These are phyloP conservation scores for Cryptococcus sp. DNA, from an alignment of 1,284 basidiomycete genomes.

Conservation along the genomic window DNA sequence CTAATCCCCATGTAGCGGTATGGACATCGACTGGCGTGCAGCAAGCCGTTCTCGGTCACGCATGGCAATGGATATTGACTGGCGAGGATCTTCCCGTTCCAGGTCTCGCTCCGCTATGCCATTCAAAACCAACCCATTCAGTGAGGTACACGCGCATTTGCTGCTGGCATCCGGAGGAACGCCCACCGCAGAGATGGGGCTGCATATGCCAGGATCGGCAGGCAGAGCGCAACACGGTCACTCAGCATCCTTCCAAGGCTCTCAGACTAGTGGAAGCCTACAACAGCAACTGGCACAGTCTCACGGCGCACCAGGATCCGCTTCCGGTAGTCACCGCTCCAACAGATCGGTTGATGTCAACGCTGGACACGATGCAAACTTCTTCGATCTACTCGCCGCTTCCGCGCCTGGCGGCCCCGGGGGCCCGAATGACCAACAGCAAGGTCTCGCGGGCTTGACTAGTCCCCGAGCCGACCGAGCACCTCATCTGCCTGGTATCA, in stretches of 20 bases:
- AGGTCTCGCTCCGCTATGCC: conserved; percentile 58
- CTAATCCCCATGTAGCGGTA: conserved; percentile 45
- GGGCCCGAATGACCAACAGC: conserved; percentile 12
- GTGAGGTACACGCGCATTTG: conserved; percentile 53
- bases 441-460: conserved; percentile 20
- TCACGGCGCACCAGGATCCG: background rate
- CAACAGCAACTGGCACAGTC: conserved; percentile 1
- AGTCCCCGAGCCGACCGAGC: conserved; percentile 15
- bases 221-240: conserved; percentile 3
- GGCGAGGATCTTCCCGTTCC: conserved; percentile 55
- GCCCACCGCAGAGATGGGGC: conserved; percentile 16
- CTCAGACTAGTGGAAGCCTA: conserved; percentile 7
- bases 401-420: conserved; percentile 25
- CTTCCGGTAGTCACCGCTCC: background rate
- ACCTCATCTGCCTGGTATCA: conserved; percentile 46
- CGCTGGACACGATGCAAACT: conserved; percentile 22
- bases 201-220: conserved; percentile 15
- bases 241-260: conserved; percentile 8
- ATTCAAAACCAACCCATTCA: conserved; percentile 21
- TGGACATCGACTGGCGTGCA: conserved; percentile 88
- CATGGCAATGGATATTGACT: conserved; percentile 65
- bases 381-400: conserved; percentile 28
- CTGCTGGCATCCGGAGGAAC: conserved; percentile 51
- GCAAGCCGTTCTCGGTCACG: conserved; percentile 90
- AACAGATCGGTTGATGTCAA: conserved; percentile 5